phyloP scores from a whole-genome alignment of 2,329 filamentous ascomycete species.

The Pyricularia grisea region DNA sequence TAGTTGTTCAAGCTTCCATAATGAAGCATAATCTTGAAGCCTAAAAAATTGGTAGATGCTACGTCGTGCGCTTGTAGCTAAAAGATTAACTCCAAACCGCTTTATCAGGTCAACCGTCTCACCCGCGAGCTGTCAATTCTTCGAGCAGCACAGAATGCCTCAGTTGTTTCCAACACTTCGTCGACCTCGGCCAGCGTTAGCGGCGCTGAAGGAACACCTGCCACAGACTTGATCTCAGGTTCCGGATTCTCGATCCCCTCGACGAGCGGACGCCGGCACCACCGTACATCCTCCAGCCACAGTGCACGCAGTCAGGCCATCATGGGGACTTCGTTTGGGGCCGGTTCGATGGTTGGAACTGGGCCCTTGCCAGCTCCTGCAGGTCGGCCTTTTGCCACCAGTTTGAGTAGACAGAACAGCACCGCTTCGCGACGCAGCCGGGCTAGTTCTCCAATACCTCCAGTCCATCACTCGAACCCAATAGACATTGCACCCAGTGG shows the following conservation, averaged over 20 bases:
- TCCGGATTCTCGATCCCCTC: slow-evolving; percentile 48
- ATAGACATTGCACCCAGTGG: slow-evolving; percentile 4
- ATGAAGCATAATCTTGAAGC: neutral
- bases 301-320: slow-evolving; percentile 42
- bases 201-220: slow-evolving; percentile 30
- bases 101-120: slow-evolving; percentile 72
- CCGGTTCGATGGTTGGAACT: slow-evolving; percentile 27
- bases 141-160: slow-evolving; percentile 60
- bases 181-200: slow-evolving; percentile 48
- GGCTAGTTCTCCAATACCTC: slow-evolving; percentile 36
- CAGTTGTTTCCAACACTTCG: slow-evolving; percentile 56
- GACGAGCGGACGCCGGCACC: slow-evolving; percentile 39
- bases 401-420: slow-evolving; percentile 46
- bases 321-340: slow-evolving; percentile 26
- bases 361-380: slow-evolving; percentile 30
- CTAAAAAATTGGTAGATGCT: neutral
- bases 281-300: slow-evolving; percentile 49
- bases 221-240: slow-evolving; percentile 40
- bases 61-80: neutral
- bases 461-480: slow-evolving; percentile 29
- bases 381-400: slow-evolving; percentile 18
- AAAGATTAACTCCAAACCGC: neutral
- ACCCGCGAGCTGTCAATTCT: slow-evolving; percentile 81
- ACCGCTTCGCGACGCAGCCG: slow-evolving; percentile 42
- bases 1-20: slow-evolving; percentile 19